Evolutionary conservation across 176 grass and related monocot genomes (phyloP), one percentile per base, ranked within the genome.

Genomic region (Tillandsia fasciculata): DNA sequence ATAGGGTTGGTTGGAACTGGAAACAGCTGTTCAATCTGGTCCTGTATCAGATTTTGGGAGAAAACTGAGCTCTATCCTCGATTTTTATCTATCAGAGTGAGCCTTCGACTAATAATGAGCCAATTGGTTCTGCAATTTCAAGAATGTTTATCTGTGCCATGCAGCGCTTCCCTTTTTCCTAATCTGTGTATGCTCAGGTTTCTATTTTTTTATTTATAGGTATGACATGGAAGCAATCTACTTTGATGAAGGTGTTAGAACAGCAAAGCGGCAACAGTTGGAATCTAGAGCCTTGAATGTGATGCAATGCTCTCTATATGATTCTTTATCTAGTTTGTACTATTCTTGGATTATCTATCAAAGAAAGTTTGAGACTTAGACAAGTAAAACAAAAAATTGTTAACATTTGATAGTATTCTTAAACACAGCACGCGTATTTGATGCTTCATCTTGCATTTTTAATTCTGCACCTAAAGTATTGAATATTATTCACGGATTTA

Each of bases 231-330:
- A 97, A 81, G 73, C 93, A 13, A 71, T 90, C 68, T 92, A 90
- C 74, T 97, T 97, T 78, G 93, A 92, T 74, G 89, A 97, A 86
- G 75, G 86, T 61, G 93, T 97, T 54, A 87, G 82, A 72, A 79
- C 71, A 81, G 77, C 87, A 71, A 97, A 97, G 66, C 81, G 77
- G 61, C 66, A 87, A 65, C 79, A 90, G 23, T 74, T 97, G 50
- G 79, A 97, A 83, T 82, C 82, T 27, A 78, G 78, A 85, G 73
- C 88, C 42, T 49, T 97, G 67, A 82, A 92, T 80, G 93, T 97
- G 74, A 85, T 89, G 70, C 65, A 73, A 15, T 59, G 54, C 54
- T 18, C 54, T 59, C 20, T 2, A 51, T 9, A 64, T 2, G 9
- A 15, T 49, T 56, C 53, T 53, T 23, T 67, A 14, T 28, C 13